Percentiles rank a stretch among this genome's conserved stretches.
Conservation (phyloP, 345 rosid genomes). For the Eucalyptus grandis region DNA sequence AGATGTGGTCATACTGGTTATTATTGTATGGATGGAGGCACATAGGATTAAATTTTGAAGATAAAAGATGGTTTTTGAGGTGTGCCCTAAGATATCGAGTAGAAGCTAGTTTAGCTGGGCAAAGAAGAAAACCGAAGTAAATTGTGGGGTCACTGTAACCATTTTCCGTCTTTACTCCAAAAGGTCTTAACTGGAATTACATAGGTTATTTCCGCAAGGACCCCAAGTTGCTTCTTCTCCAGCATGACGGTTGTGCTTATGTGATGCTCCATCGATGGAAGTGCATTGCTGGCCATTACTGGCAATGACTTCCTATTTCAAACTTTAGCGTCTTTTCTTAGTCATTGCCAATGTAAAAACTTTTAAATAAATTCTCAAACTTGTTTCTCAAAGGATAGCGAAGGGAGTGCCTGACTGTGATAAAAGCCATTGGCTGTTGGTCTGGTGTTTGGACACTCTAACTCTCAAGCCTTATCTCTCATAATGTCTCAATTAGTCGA, state of each 20-base stretch:
- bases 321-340: neutral
- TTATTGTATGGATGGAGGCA: neutral
- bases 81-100: too few species aligned
- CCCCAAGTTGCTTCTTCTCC: neutral
- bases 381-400: neutral
- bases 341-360: neutral
- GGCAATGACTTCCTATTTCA: neutral
- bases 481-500: neutral
- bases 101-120: neutral
- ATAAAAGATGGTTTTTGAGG: too few species aligned
- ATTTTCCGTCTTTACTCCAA: neutral
- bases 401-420: neutral
- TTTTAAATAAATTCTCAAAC: neutral
- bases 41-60: too few species aligned
- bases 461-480: neutral
- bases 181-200: neutral
- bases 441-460: neutral
- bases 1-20: neutral
- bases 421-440: neutral
- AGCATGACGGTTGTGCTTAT: neutral
- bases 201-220: neutral
- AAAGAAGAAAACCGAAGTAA: conserved; percentile 21
- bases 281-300: neutral
- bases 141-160: conserved; percentile 1
- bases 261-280: neutral